These are phyloP conservation scores for Rehmannia glutinosa DNA, from an alignment of 257 asterid genomes.

Conservation along the genomic window DNA sequence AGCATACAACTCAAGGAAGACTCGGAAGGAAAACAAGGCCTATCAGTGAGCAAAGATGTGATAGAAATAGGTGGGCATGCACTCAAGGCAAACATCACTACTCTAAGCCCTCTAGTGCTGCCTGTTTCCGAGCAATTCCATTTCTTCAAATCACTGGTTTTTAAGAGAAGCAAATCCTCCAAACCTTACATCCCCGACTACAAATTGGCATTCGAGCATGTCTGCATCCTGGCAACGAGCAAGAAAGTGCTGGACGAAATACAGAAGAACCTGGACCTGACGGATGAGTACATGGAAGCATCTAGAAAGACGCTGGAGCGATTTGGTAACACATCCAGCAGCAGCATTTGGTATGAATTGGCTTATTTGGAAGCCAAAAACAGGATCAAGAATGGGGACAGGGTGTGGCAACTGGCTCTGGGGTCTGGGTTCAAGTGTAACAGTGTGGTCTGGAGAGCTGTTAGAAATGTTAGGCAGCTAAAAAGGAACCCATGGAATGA, in stretches of 20 bases:
- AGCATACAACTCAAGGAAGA: constrained; percentile 62
- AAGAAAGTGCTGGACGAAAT: constrained; percentile 52
- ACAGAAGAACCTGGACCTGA: constrained; percentile 56
- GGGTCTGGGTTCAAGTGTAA: constrained; percentile 80
- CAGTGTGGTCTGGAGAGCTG: constrained; percentile 68
- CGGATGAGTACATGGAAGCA: constrained; percentile 70
- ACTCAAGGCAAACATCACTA: constrained; percentile 66
- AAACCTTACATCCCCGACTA: constrained; percentile 65
- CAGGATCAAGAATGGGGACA: constrained; percentile 48
- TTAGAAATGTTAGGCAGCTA: constrained; percentile 21
- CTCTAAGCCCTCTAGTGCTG: constrained; percentile 59
- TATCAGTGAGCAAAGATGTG: constrained; percentile 49
- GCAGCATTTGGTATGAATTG: constrained; percentile 74
- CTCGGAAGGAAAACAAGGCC: constrained; percentile 45
- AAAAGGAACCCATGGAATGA: constrained; percentile 41
- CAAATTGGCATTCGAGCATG: constrained; percentile 58
- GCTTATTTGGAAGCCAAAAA: constrained; percentile 57
- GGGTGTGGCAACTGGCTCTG: constrained; percentile 63
- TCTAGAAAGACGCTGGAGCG: constrained; percentile 67
- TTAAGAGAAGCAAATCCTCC: constrained; percentile 24
- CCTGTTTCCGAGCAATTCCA: constrained; percentile 65
- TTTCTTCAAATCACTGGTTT: constrained; percentile 46
- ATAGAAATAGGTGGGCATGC: constrained; percentile 64
- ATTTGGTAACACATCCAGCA: constrained; percentile 81
- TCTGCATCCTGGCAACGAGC: constrained; percentile 62